A percentile compares a stretch with the other conserved stretches of the same genome.
Conservation (phyloP, 1,284 basidiomycete species). For the Rhodofomes roseus region DNA sequence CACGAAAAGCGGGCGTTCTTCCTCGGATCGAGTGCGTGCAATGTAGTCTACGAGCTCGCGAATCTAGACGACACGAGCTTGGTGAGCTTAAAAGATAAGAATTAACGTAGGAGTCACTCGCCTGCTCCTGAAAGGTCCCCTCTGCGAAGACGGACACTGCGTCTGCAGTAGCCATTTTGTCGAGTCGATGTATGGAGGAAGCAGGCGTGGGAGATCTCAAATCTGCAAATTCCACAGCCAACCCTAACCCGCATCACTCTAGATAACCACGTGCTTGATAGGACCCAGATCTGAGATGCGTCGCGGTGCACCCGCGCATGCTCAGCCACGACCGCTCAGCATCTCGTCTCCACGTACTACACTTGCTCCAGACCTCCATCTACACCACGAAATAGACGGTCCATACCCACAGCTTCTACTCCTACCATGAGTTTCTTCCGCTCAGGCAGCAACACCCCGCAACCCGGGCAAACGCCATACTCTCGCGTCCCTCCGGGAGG, state of each 20-base stretch:
- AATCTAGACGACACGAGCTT: slow-evolving; percentile 44
- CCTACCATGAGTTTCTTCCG: slow-evolving; percentile 49
- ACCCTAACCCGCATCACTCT: not conserved
- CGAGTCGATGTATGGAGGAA: slow-evolving; percentile 6
- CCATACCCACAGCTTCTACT: not conserved
- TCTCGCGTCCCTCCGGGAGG: slow-evolving; percentile 38
- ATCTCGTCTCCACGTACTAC: slow-evolving; percentile 6
- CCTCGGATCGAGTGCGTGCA: slow-evolving; percentile 63
- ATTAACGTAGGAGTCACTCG: slow-evolving; percentile 24
- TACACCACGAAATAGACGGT: not conserved
- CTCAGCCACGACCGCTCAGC: not conserved
- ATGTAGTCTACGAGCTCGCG: slow-evolving; percentile 79
- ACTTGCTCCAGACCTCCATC: not conserved
- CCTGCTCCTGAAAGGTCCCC: slow-evolving; percentile 87
- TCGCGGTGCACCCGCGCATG: not conserved
- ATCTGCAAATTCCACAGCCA: not conserved
- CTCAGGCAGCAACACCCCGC: slow-evolving; percentile 33
- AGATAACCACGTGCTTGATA: not conserved
- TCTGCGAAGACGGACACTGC: slow-evolving; percentile 85
- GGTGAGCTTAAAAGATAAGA: not conserved
- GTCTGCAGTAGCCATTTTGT: slow-evolving; percentile 49
- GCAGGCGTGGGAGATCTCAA: not conserved
- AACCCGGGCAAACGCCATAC: slow-evolving; percentile 40
- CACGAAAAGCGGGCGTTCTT: slow-evolving; percentile 59
- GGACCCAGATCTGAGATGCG: not conserved